phyloP scores from a whole-genome alignment of 2,329 filamentous ascomycete species.

The Aspergillus brasiliensis region DNA sequence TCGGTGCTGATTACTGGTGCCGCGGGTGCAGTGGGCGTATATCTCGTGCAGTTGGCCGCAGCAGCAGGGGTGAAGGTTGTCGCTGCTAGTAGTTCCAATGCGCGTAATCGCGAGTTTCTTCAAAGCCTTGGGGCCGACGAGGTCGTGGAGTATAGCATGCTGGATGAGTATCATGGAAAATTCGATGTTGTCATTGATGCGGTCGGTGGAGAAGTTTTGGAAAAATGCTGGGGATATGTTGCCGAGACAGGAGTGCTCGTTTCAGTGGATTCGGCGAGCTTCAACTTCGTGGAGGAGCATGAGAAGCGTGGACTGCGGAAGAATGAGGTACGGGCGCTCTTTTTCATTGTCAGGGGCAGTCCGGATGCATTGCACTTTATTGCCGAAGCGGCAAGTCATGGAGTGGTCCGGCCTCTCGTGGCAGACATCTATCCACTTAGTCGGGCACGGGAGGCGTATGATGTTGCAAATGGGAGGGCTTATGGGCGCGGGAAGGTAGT shows the following conservation, averaged over 20 bases:
- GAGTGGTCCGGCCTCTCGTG: too few relatives aligned
- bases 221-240: conserved; percentile 25
- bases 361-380: too few relatives aligned
- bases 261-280: conserved; percentile 33
- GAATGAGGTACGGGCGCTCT: too few relatives aligned
- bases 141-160: conserved; percentile 39
- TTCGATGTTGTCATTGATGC: conserved; percentile 33
- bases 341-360: too few relatives aligned
- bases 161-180: conserved; percentile 1
- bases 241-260: conserved; percentile 23
- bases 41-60: conserved; percentile 41
- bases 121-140: conserved; percentile 40
- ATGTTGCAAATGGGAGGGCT: too few relatives aligned
- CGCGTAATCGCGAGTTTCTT: conserved; percentile 38
- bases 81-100: conserved; percentile 38
- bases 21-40: conserved; percentile 42
- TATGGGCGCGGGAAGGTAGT: too few relatives aligned
- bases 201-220: conserved; percentile 28
- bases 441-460: too few relatives aligned
- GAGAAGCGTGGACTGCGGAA: too few relatives aligned
- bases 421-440: too few relatives aligned
- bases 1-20: conserved; percentile 40
- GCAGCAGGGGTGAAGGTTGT: conserved; percentile 34
- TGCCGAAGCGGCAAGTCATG: too few relatives aligned
- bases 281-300: conserved; percentile 28